A percentile compares a stretch with the other conserved stretches of the same genome.
These are phyloP conservation scores for Coemansia sp. DNA, from an alignment of 192 early-diverging fungal genomes.

Conservation along the genomic window DNA sequence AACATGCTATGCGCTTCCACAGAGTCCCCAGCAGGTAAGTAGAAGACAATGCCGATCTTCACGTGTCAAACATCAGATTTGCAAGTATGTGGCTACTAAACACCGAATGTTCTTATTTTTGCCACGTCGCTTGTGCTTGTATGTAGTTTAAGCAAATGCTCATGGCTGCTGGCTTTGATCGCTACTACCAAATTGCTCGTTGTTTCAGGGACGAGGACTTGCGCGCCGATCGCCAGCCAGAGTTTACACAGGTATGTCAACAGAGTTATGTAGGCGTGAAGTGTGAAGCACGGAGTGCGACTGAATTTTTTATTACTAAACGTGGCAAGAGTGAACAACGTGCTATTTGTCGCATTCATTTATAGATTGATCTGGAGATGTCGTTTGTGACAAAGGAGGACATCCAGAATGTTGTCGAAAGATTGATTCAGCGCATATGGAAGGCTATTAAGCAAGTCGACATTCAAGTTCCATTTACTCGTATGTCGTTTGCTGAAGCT, in stretches of 20 bases:
- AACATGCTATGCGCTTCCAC: slow-evolving; percentile 83
- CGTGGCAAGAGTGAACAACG: neutral
- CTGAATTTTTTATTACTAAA: slow-evolving; percentile 6
- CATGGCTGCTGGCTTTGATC: slow-evolving; percentile 87
- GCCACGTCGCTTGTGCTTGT: neutral
- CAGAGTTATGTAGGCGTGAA: neutral
- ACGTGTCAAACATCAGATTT: neutral
- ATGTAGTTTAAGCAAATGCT: slow-evolving; percentile 88
- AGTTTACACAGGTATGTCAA: slow-evolving; percentile 81
- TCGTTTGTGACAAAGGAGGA: slow-evolving; percentile 74
- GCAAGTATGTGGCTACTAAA: neutral
- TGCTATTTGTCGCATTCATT: neutral
- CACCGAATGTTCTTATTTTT: neutral
- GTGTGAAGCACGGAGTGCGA: neutral
- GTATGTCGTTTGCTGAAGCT: slow-evolving; percentile 80
- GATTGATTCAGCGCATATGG: slow-evolving; percentile 69
- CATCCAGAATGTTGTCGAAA: slow-evolving; percentile 75
- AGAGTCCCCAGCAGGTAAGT: slow-evolving; percentile 83
- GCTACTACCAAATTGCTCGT: slow-evolving; percentile 90
- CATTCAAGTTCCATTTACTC: slow-evolving; percentile 62
- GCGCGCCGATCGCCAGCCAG: slow-evolving; percentile 87
- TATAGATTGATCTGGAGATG: slow-evolving; percentile 88
- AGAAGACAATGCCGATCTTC: neutral
- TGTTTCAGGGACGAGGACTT: slow-evolving; percentile 92
- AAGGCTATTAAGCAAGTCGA: slow-evolving; percentile 57